Evolutionary conservation across 2,329 filamentous ascomycete genomes (phyloP).

Genomic region (Calonectria leucothoes): DNA sequence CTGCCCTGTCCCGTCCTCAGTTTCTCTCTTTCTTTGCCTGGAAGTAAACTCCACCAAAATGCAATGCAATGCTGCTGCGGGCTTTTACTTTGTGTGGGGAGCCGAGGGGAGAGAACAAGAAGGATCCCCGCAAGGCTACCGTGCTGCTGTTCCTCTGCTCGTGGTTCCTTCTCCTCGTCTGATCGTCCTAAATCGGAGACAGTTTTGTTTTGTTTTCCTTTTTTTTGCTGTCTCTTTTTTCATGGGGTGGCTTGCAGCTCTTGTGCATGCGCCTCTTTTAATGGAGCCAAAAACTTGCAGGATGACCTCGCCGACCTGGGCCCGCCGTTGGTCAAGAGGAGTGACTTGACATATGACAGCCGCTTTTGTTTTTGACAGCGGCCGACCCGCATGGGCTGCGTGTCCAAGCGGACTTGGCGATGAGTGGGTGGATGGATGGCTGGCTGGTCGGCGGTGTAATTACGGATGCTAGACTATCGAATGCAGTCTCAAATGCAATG

Average conservation of each 20-base stretch:
- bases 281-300: neutral
- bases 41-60: neutral
- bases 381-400: neutral
- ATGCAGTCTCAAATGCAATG: neutral
- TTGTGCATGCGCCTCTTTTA: neutral
- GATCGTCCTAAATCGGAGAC: neutral
- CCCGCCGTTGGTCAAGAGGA: neutral
- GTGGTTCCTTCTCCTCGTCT: neutral
- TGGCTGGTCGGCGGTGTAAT: neutral
- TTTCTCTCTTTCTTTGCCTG: neutral
- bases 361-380: neutral
- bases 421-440: too few species aligned
- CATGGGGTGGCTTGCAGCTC: neutral
- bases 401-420: too few species aligned
- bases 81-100: neutral
- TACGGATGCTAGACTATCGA: neutral
- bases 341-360: neutral
- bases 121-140: neutral
- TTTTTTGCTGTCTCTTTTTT: neutral
- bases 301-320: neutral
- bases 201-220: neutral
- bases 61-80: neutral
- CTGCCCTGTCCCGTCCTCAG: too few species aligned
- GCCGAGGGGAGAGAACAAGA: too few species aligned
- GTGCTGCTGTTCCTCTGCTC: neutral